Evolutionary conservation across 441 rosid genomes (phyloP).

Genomic region (Omphalea diandra): DNA sequence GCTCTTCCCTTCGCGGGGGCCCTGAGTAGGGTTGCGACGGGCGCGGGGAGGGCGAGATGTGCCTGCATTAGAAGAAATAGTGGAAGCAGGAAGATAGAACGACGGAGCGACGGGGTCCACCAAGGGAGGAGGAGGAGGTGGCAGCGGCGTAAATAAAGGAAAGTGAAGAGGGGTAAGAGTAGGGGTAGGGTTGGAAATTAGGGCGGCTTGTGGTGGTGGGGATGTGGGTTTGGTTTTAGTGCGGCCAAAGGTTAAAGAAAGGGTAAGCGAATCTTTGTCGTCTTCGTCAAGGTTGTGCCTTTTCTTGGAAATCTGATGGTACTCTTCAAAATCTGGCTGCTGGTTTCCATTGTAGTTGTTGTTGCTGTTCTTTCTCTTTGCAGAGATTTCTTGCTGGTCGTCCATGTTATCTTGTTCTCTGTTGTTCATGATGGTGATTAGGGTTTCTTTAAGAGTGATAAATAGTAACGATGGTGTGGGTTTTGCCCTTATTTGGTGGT

Average conservation of each 20-base stretch:
- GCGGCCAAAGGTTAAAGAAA: no score
- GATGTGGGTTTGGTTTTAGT: no score
- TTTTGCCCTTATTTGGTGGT: no score
- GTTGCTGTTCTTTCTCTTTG: constrained; percentile 13
- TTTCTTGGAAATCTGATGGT: not conserved
- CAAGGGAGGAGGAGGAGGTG: not conserved
- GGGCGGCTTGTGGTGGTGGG: no score
- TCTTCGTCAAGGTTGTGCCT: not conserved
- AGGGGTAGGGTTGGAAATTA: no score
- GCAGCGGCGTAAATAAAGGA: no score
- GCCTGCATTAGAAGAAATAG: not conserved
- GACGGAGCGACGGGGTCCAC: not conserved
- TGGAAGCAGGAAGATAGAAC: no score
- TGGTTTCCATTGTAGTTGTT: not conserved
- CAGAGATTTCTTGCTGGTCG: not conserved
- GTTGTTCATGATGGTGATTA: not conserved
- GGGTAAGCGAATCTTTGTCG: constrained; percentile 20
- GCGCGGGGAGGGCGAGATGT: constrained; percentile 12
- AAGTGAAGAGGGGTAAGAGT: no score
- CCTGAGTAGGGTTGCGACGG: constrained; percentile 35
- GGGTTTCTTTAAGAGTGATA: not conserved
- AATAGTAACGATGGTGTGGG: no score
- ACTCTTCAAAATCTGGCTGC: not conserved
- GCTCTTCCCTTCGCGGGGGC: constrained; percentile 27
- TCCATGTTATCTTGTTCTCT: constrained; percentile 8